Percentiles rank a stretch among this genome's conserved stretches.
These are phyloP conservation scores for Solanum tacnaense DNA, from an alignment of 257 asterid species.

Conservation along the genomic window DNA sequence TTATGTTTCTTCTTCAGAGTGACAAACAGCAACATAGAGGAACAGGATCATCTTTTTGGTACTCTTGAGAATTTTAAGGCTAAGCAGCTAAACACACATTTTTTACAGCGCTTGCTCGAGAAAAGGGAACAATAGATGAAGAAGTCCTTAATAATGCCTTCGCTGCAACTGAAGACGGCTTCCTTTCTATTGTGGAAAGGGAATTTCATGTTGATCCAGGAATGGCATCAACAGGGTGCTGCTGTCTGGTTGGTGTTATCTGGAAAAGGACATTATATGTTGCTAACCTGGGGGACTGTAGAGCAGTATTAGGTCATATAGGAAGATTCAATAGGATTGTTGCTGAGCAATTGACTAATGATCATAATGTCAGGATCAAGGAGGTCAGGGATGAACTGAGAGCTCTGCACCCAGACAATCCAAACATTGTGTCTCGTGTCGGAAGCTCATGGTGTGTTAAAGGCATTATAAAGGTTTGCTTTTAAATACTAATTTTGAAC, in stretches of 20 bases:
- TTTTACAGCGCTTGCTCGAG: conserved; percentile 49
- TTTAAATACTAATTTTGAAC: background rate
- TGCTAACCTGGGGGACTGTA: conserved; percentile 82
- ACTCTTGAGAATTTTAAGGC: background rate
- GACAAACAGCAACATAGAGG: background rate
- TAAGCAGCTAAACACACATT: background rate
- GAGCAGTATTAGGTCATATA: conserved; percentile 66
- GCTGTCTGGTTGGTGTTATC: conserved; percentile 78
- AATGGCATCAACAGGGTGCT: conserved; percentile 58
- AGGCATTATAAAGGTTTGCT: conserved; percentile 76
- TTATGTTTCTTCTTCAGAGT: background rate
- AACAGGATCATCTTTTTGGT: background rate
- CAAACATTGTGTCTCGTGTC: conserved; percentile 37
- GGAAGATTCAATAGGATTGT: conserved; percentile 32
- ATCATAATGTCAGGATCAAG: conserved; percentile 60
- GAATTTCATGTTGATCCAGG: conserved; percentile 29
- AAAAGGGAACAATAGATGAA: conserved; percentile 42
- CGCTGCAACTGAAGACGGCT: conserved; percentile 57
- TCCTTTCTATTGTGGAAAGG: conserved; percentile 37
- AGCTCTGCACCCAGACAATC: conserved; percentile 55
- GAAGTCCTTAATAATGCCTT: conserved; percentile 42
- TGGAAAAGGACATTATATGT: conserved; percentile 43
- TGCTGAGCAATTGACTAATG: conserved; percentile 68
- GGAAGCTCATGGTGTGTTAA: conserved; percentile 69
- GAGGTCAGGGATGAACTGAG: conserved; percentile 62